A percentile compares a stretch with the other conserved stretches of the same genome.
These are phyloP conservation scores for Podaxis rugospora DNA, from an alignment of 768 basidiomycete species.

Conservation along the genomic window DNA sequence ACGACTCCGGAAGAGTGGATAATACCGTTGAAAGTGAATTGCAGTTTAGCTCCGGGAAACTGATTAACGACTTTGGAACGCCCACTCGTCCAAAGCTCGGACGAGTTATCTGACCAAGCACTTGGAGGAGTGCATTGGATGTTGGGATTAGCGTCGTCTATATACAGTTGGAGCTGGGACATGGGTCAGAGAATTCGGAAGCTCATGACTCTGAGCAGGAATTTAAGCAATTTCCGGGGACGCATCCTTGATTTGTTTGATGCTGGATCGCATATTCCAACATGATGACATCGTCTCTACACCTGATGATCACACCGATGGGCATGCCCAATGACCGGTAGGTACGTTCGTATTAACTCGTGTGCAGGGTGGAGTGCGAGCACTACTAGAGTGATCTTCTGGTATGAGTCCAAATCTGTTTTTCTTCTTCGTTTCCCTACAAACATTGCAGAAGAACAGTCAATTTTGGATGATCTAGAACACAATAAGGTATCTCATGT, in stretches of 20 bases:
- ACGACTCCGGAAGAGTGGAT: neutral
- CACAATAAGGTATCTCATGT: neutral
- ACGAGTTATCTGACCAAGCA: slow-evolving; percentile 7
- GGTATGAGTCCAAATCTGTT: neutral
- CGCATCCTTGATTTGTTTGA: neutral
- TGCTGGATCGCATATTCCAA: neutral
- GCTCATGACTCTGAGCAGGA: neutral
- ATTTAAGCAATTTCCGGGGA: neutral
- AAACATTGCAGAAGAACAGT: neutral
- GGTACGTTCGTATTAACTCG: neutral
- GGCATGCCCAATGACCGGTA: neutral
- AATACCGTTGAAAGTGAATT: slow-evolving; percentile 7
- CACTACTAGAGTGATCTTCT: neutral
- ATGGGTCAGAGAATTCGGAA: neutral
- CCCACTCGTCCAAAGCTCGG: slow-evolving; percentile 1
- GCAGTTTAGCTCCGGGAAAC: neutral
- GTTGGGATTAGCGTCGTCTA: neutral
- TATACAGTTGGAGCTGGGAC: slow-evolving; percentile 2
- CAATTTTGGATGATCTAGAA: neutral
- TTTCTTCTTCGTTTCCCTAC: neutral
- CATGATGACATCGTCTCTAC: neutral
- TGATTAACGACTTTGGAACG: neutral
- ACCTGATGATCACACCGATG: neutral
- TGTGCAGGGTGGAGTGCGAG: neutral
- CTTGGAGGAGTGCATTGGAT: slow-evolving; percentile 1